These are phyloP conservation scores for Colletotrichum coccodes DNA, from an alignment of 2,329 filamentous ascomycete species.

Conservation along the genomic window DNA sequence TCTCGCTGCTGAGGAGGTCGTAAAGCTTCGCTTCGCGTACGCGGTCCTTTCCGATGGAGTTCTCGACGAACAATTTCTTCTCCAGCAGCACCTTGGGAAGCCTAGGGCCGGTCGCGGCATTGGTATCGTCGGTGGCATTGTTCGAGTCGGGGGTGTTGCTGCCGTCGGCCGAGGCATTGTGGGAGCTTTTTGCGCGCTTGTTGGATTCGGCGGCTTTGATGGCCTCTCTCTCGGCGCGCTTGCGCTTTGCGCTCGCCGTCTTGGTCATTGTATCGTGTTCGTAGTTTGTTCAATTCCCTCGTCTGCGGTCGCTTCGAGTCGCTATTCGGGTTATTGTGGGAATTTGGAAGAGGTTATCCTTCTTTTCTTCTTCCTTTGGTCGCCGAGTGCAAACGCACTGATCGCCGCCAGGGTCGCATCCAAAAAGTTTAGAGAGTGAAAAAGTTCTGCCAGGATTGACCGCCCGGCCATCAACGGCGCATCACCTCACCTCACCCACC, in stretches of 20 bases:
- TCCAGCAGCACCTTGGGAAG: constrained; percentile 42
- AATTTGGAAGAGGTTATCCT: neutral
- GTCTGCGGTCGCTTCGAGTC: neutral
- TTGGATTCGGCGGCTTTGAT: constrained; percentile 29
- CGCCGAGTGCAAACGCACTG: neutral
- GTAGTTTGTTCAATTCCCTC: neutral
- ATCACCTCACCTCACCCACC: constrained; percentile 26
- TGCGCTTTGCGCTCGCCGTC: constrained; percentile 35
- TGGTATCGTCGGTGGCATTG: neutral
- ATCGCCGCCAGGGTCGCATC: constrained; percentile 9
- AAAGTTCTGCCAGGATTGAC: constrained; percentile 28
- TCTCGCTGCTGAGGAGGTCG: constrained; percentile 69
- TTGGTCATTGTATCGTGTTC: constrained; percentile 26
- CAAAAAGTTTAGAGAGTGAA: constrained; percentile 29
- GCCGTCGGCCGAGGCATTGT: constrained; percentile 38
- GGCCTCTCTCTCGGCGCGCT: constrained; percentile 35
- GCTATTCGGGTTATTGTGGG: neutral
- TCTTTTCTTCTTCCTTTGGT: neutral
- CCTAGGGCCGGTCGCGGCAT: constrained; percentile 11
- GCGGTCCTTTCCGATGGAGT: constrained; percentile 62
- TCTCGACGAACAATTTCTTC: constrained; percentile 60
- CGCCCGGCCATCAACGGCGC: constrained; percentile 5
- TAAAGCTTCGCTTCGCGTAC: constrained; percentile 69
- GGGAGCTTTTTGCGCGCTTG: constrained; percentile 42
- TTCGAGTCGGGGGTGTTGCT: constrained; percentile 1